phyloP scores from a whole-genome alignment of 73 alveolate genomes.

The Tetrahymena borealis region DNA sequence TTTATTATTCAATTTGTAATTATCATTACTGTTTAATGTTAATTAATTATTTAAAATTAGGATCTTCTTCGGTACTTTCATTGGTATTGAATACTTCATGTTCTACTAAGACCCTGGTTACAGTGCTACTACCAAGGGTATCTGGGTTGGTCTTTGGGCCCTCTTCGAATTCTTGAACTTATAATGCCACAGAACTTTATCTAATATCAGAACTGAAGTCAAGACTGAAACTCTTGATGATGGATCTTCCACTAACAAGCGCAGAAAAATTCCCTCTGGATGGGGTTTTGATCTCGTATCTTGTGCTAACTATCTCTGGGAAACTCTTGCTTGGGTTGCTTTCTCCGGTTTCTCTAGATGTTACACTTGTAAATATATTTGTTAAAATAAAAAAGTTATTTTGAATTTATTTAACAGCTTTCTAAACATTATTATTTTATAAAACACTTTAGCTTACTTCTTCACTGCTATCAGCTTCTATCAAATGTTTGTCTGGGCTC shows the following conservation, averaged over 20 bases:
- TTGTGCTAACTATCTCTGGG: constrained; percentile 98
- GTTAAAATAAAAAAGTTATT: constrained; percentile 16
- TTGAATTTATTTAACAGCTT: neutral
- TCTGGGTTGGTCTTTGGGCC: constrained; percentile 7
- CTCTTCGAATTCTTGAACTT: constrained; percentile 39
- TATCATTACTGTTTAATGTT: no score
- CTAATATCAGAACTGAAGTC: constrained; percentile 22
- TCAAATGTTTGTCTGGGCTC: constrained; percentile 75
- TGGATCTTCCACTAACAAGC: constrained; percentile 7
- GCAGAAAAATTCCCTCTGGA: constrained; percentile 47
- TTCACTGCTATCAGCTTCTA: constrained; percentile 37
- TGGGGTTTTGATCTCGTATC: constrained; percentile 90
- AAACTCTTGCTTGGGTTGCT: constrained; percentile 86
- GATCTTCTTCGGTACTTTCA: neutral
- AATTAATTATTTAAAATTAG: no score
- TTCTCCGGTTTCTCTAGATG: constrained; percentile 58
- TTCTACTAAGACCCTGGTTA: neutral
- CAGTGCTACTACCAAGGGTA: constrained; percentile 2
- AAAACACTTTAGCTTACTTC: constrained; percentile 8
- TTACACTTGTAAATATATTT: constrained; percentile 50
- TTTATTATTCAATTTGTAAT: no score
- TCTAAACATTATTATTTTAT: neutral
- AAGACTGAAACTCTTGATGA: neutral
- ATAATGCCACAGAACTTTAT: constrained; percentile 26
- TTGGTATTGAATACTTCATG: neutral